Evolutionary conservation across 1,284 basidiomycete genomes (phyloP), one percentile per base, ranked within the genome.

Genomic region (Thecaphora thlaspeos): DNA sequence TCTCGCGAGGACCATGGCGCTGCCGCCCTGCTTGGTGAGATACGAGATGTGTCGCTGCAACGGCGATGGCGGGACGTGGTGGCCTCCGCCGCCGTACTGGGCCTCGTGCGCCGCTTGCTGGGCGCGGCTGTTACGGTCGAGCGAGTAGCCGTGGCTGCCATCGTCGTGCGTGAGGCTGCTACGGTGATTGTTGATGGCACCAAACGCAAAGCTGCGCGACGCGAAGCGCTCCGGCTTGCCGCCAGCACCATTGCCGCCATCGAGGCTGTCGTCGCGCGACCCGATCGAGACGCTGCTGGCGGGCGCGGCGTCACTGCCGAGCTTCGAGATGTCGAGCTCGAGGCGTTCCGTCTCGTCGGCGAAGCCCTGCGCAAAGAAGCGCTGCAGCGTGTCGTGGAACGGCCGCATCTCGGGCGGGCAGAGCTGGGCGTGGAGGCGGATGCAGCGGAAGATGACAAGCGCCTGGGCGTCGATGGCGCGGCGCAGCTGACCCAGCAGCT

Each of bases 301-400:
- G 9, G 26, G 24, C 14, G 32, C 18, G 7, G 22, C 32, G 19
- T 46, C 45, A 21, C 24, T 50, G 15, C 48, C 58, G 14, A 61
- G 46, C 52, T 50, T 52, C 23, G 55, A 48, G 12, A 66, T 43
- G 30, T 69, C 59, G 28, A 73, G 43, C 7, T 61, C 64, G 42
- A 78, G 57, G 18, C 71, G 56, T 18, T 58, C 47, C 38, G 95
- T 89, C 78, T 97, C 93, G 22, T 91, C 90, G 1, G 86, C 80
- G 80, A 92, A 96, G 71, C 91, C 91, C 79, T 89, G 90, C 52
- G 83, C 83, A 82, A 92, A 96, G 79, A 95, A 49, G 70, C 85
- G 86, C 77, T 89, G 87, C 43, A 97, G 81, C 0, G 90, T 92
- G 57, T 88, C 87, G 75, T 97, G 92, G 83, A 97, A 96, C 2